phyloP scores from a whole-genome alignment of 2,329 filamentous ascomycete species.

The Ophiostoma populinum region DNA sequence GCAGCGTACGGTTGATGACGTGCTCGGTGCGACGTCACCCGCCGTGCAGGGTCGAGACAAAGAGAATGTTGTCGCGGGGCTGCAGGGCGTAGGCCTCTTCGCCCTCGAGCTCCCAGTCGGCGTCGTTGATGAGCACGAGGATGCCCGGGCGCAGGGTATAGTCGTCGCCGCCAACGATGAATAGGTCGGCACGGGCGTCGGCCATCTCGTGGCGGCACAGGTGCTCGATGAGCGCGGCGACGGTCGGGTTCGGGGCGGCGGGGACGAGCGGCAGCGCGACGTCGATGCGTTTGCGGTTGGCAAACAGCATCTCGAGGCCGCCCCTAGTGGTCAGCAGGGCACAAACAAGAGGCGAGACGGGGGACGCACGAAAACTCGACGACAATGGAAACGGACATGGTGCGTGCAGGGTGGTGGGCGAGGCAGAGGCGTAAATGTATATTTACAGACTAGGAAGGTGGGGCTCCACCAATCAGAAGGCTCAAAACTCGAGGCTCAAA shows the following conservation, averaged over 20 bases:
- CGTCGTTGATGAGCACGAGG: slow-evolving; percentile 90
- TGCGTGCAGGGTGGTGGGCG: too few species aligned
- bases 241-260: slow-evolving; percentile 43
- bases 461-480: too few species aligned
- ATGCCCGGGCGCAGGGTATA: slow-evolving; percentile 69
- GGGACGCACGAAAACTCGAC: slow-evolving; percentile 41
- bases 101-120: slow-evolving; percentile 95
- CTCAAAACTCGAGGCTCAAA: too few species aligned
- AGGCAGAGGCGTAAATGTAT: too few species aligned
- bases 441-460: too few species aligned
- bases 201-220: slow-evolving; percentile 73
- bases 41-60: slow-evolving; percentile 91
- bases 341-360: not conserved
- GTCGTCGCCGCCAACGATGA: slow-evolving; percentile 48
- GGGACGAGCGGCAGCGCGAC: slow-evolving; percentile 50
- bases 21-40: too few species aligned
- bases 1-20: too few species aligned
- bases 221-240: slow-evolving; percentile 61
- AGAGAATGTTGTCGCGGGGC: slow-evolving; percentile 71
- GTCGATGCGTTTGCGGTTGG: slow-evolving; percentile 57
- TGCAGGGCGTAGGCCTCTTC: slow-evolving; percentile 81
- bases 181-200: slow-evolving; percentile 71
- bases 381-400: slow-evolving; percentile 25
- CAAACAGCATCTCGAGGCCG: slow-evolving; percentile 87
- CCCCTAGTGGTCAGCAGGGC: slow-evolving; percentile 30